Conservation (phyloP, 305 asterid genomes). For the Solanum hybrid region DNA sequence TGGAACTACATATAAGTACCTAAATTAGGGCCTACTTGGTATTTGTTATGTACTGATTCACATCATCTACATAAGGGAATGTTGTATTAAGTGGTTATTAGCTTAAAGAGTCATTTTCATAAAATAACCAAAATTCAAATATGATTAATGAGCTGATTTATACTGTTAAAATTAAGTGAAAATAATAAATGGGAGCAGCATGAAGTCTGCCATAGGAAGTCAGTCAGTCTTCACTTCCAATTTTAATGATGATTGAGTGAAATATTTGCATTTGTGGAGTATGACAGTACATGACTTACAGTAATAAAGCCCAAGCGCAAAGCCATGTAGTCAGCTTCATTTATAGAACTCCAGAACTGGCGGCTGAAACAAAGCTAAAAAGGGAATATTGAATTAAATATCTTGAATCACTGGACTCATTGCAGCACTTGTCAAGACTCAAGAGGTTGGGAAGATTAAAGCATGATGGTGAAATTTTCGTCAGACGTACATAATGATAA, state of each 20-base stretch:
- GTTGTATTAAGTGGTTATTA: neutral
- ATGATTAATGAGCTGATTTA: neutral
- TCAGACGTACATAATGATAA: neutral
- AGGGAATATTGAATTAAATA: conserved; percentile 2
- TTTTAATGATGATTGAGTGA: neutral
- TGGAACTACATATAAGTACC: neutral
- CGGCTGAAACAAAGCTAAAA: conserved; percentile 91
- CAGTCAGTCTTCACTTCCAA: neutral
- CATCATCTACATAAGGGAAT: neutral
- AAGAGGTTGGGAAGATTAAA: neutral
- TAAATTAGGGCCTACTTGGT: neutral
- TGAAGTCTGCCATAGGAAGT: neutral
- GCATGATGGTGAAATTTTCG: neutral
- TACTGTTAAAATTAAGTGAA: neutral
- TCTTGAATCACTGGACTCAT: neutral
- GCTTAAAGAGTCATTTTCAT: neutral
- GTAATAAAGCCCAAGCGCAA: conserved; percentile 74
- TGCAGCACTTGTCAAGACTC: neutral
- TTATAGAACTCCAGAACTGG: conserved; percentile 89
- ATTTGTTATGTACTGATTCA: neutral
- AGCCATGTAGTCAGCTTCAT: conserved; percentile 90
- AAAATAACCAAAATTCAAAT: neutral
- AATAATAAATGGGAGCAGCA: neutral
- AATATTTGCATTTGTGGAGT: neutral
- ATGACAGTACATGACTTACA: conserved; percentile 32